Conservation (phyloP, 129 eudicot species). For the Centella asiatica region DNA sequence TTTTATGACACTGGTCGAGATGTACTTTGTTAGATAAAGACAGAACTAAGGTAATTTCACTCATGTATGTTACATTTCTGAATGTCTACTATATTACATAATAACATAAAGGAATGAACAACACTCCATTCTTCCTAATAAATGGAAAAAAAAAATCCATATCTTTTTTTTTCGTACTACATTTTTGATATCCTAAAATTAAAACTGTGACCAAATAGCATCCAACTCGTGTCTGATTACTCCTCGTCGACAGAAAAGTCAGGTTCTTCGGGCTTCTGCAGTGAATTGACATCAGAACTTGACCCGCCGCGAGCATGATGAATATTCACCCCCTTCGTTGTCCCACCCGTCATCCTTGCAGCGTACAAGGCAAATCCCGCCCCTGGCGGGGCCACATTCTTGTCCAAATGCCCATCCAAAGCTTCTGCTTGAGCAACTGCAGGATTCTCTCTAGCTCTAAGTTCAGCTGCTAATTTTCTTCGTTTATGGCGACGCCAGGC, state of each 20-base stretch:
- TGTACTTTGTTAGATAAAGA: too few relatives aligned
- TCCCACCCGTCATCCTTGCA: conserved; percentile 32
- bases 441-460: conserved; percentile 44
- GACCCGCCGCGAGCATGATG: conserved; percentile 37
- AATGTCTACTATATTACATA: too few relatives aligned
- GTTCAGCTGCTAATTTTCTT: conserved; percentile 37
- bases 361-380: conserved; percentile 47
- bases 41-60: too few relatives aligned
- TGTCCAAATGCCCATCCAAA: conserved; percentile 7
- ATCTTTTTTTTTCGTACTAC: too few relatives aligned
- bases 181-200: too few relatives aligned
- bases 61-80: too few relatives aligned
- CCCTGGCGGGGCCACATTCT: conserved; percentile 20
- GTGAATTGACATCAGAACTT: conserved; percentile 36
- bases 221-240: too few relatives aligned
- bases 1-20: too few relatives aligned
- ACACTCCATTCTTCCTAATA: too few relatives aligned
- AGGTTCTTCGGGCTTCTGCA: conserved; percentile 81
- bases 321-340: conserved; percentile 36
- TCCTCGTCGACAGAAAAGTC: conserved; percentile 80
- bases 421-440: conserved; percentile 19
- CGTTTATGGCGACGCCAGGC: conserved; percentile 72
- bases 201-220: too few relatives aligned
- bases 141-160: too few relatives aligned
- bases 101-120: too few relatives aligned